Evolutionary conservation across 352 stramenopile species (phyloP).

Genomic region (Pythium volutum): DNA sequence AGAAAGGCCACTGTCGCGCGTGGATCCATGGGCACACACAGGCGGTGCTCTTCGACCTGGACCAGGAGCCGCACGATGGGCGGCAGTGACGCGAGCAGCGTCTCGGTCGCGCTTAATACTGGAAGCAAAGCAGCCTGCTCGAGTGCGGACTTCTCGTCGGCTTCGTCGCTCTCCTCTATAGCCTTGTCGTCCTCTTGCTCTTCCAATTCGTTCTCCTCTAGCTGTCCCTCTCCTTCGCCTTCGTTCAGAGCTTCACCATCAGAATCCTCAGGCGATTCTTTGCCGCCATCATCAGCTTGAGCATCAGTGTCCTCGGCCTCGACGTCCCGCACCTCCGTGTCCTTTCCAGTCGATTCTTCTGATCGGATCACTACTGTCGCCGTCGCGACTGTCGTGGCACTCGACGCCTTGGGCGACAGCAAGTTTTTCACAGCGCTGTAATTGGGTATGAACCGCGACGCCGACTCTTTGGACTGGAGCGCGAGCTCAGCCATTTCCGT

Average conservation of each 20-base stretch:
- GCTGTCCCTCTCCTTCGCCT: neutral
- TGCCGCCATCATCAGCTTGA: neutral
- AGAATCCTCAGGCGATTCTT: neutral
- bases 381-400: neutral
- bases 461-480: slow-evolving; percentile 38
- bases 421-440: slow-evolving; percentile 37
- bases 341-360: neutral
- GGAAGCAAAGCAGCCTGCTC: neutral
- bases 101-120: slow-evolving; percentile 4
- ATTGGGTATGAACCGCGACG: slow-evolving; percentile 31
- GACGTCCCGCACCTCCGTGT: slow-evolving; percentile 9
- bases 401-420: slow-evolving; percentile 16
- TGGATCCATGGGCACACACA: slow-evolving; percentile 57
- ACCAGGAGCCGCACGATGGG: slow-evolving; percentile 47
- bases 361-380: neutral
- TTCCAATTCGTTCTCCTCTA: neutral
- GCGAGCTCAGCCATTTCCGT: slow-evolving; percentile 36
- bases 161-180: neutral
- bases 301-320: neutral
- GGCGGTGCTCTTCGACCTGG: slow-evolving; percentile 47
- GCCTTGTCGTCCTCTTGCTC: neutral
- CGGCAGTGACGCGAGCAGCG: slow-evolving; percentile 31
- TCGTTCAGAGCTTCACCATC: neutral
- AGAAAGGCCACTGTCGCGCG: slow-evolving; percentile 41
- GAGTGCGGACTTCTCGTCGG: too few relatives aligned